These are phyloP conservation scores for Bothriochloa decipiens DNA, from an alignment of 176 grass and related monocot genomes.

Conservation along the genomic window DNA sequence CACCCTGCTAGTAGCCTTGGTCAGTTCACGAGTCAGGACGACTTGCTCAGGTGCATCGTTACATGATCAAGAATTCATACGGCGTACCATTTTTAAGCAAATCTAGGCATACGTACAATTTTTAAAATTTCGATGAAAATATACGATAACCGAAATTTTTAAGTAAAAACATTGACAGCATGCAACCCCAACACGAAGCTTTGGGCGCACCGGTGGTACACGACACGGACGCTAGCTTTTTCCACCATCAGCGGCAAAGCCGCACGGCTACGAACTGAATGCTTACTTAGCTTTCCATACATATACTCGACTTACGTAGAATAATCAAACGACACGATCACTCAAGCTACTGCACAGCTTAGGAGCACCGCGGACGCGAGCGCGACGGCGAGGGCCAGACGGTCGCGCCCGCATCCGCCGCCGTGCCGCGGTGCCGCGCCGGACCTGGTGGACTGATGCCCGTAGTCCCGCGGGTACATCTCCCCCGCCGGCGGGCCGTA, in stretches of 20 bases:
- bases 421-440: neutral
- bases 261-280: neutral
- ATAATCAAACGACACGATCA: neutral
- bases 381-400: neutral
- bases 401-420: neutral
- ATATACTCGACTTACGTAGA: neutral
- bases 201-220: neutral
- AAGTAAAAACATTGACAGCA: neutral
- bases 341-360: neutral
- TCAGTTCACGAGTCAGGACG: neutral
- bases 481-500: conserved; percentile 29
- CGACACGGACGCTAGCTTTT: neutral
- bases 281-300: neutral
- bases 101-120: neutral
- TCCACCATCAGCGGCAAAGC: neutral
- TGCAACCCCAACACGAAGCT: neutral
- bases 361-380: conserved; percentile 1
- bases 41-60: neutral
- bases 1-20: neutral
- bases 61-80: too few relatives aligned
- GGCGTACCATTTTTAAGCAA: neutral
- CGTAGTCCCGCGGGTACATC: conserved; percentile 50
- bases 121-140: neutral
- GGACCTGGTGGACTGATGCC: conserved; percentile 27
- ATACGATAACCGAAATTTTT: neutral